phyloP scores from a whole-genome alignment of 2,329 filamentous ascomycete species.

The Venturia aucupariae region DNA sequence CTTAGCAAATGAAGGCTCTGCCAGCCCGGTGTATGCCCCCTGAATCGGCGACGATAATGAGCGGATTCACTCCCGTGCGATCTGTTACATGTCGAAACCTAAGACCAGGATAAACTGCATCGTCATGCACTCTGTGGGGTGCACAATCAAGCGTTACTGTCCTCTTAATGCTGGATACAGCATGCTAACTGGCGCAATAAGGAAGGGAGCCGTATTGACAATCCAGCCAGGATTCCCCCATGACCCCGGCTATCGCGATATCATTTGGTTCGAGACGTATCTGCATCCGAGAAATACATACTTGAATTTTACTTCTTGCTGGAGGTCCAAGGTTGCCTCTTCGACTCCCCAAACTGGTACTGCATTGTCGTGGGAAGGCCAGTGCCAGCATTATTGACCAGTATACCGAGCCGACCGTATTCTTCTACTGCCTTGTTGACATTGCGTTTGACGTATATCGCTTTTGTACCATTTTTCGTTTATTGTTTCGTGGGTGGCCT shows the following conservation, averaged over 20 bases:
- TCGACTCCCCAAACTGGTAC: constrained; percentile 33
- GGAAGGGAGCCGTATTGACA: constrained; percentile 28
- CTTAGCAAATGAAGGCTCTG: not conserved
- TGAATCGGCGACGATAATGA: not conserved
- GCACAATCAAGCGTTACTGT: constrained; percentile 43
- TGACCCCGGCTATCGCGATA: constrained; percentile 34
- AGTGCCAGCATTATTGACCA: constrained; percentile 40
- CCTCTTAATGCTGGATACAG: constrained; percentile 34
- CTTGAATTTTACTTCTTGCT: constrained; percentile 28
- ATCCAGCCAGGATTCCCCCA: constrained; percentile 40
- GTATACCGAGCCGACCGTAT: constrained; percentile 20
- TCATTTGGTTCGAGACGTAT: constrained; percentile 40
- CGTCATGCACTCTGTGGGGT: constrained; percentile 40
- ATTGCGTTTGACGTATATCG: constrained; percentile 29
- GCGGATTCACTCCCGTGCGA: not conserved
- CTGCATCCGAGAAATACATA: constrained; percentile 38
- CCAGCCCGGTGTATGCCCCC: not conserved
- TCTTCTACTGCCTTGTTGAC: constrained; percentile 18
- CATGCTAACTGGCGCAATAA: constrained; percentile 13
- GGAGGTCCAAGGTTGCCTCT: constrained; percentile 38
- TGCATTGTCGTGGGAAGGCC: constrained; percentile 18
- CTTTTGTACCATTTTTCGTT: constrained; percentile 22
- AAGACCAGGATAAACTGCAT: constrained; percentile 46
- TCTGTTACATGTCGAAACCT: constrained; percentile 19
- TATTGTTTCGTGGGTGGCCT: constrained; percentile 26